Conservation (phyloP, 371 early-diverging fungal species). For the Aphelidium insulamus region DNA sequence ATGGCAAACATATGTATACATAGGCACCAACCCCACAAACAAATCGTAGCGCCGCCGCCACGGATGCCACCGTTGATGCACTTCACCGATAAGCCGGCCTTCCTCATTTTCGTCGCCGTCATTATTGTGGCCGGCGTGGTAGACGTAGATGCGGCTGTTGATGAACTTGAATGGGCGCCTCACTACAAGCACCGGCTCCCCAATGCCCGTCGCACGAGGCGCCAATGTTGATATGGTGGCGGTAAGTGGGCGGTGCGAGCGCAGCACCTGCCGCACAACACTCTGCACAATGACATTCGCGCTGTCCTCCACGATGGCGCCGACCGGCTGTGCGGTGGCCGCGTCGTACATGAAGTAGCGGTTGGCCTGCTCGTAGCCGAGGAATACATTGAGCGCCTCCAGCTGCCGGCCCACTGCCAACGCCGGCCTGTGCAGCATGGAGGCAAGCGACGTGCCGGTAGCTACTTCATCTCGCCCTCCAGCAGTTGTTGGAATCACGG, state of each 20-base stretch:
- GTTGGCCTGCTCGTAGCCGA: conserved; percentile 75
- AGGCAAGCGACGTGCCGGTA: too few species aligned
- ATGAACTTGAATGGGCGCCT: conserved; percentile 47
- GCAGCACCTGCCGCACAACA: conserved; percentile 42
- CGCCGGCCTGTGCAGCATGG: too few species aligned
- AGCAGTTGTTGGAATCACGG: too few species aligned
- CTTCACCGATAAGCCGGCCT: conserved; percentile 41
- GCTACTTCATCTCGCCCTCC: too few species aligned
- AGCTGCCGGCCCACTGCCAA: conserved; percentile 48
- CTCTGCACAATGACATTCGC: conserved; percentile 26
- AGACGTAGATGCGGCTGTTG: conserved; percentile 47
- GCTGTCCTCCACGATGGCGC: conserved; percentile 59
- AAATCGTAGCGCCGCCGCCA: conserved; percentile 59
- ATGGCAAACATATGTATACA: not conserved
- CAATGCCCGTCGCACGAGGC: conserved; percentile 36
- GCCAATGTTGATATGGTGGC: conserved; percentile 46
- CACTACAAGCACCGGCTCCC: not conserved
- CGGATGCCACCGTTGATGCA: conserved; percentile 77
- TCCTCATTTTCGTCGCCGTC: conserved; percentile 27
- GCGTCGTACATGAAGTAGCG: conserved; percentile 53
- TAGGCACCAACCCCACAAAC: conserved; percentile 21
- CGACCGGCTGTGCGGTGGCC: conserved; percentile 37
- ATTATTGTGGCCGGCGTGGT: conserved; percentile 22
- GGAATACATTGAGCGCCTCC: conserved; percentile 59
- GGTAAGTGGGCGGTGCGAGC: conserved; percentile 53